Evolutionary conservation across 2,329 filamentous ascomycete species (phyloP).

Genomic region (Microdochium trichocladiopsis): DNA sequence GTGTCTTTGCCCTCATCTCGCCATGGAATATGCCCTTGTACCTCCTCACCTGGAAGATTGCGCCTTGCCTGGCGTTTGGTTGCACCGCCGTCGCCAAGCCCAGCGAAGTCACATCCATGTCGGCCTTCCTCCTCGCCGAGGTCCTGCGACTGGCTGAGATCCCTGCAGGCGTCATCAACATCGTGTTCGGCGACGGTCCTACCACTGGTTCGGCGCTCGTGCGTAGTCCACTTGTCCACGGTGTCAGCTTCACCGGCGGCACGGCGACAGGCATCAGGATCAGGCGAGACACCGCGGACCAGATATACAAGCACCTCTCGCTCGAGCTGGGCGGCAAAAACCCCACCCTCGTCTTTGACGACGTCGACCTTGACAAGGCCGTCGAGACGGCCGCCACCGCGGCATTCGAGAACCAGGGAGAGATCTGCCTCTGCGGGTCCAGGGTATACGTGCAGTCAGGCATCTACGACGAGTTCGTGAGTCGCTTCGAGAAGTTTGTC

Average conservation of each 20-base stretch:
- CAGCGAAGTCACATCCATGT: slow-evolving; percentile 23
- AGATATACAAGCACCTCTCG: slow-evolving; percentile 22
- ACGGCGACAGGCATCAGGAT: slow-evolving; percentile 23
- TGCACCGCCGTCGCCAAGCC: slow-evolving; percentile 26
- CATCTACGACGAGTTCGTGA: slow-evolving; percentile 31
- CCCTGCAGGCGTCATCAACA: slow-evolving; percentile 21
- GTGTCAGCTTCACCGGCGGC: slow-evolving; percentile 24
- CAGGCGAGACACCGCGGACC: slow-evolving; percentile 18
- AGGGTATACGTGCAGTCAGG: slow-evolving; percentile 43
- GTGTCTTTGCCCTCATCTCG: slow-evolving; percentile 24
- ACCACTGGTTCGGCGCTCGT: slow-evolving; percentile 21
- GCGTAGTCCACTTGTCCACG: slow-evolving; percentile 14
- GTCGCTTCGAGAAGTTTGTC: slow-evolving; percentile 12
- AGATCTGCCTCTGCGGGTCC: slow-evolving; percentile 28
- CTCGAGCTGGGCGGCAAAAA: slow-evolving; percentile 40
- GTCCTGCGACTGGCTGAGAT: slow-evolving; percentile 16
- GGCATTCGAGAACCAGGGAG: slow-evolving; percentile 24
- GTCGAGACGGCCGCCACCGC: slow-evolving; percentile 34
- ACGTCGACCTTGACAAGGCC: slow-evolving; percentile 44
- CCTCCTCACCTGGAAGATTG: slow-evolving; percentile 26
- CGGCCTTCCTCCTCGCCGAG: slow-evolving; percentile 18
- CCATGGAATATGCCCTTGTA: slow-evolving; percentile 29
- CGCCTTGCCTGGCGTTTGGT: slow-evolving; percentile 25
- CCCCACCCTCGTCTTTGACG: slow-evolving; percentile 43
- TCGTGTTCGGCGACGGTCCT: slow-evolving; percentile 22